These are phyloP conservation scores for Leccinum cinnamomeum DNA, from an alignment of 1,284 basidiomycete species.

Conservation along the genomic window DNA sequence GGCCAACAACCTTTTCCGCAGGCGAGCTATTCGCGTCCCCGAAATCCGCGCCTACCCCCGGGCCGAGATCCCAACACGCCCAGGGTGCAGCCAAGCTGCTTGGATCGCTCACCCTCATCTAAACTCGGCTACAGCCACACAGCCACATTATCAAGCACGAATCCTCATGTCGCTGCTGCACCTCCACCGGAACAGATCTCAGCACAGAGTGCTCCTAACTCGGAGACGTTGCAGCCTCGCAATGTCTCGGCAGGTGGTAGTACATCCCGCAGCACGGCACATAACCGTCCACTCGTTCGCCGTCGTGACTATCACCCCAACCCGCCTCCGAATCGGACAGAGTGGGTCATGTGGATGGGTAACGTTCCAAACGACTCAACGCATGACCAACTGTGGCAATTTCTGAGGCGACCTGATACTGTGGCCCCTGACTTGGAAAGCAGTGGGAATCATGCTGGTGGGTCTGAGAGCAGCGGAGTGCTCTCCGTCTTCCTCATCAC, in stretches of 20 bases:
- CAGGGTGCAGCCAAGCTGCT: background rate
- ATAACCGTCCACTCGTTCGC: constrained; percentile 38
- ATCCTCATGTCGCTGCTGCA: background rate
- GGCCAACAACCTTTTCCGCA: constrained; percentile 42
- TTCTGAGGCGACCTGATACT: constrained; percentile 59
- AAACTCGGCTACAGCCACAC: background rate
- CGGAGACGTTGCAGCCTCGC: background rate
- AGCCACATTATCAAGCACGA: background rate
- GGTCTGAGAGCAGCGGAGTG: constrained; percentile 52
- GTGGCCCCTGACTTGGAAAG: constrained; percentile 10
- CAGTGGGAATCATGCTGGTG: background rate
- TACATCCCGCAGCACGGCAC: background rate
- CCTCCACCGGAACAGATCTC: constrained; percentile 6
- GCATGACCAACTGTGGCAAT: constrained; percentile 86
- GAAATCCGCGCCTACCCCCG: constrained; percentile 11
- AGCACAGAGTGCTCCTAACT: background rate
- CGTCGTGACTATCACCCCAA: constrained; percentile 56
- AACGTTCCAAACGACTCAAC: constrained; percentile 86
- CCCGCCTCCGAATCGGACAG: constrained; percentile 72
- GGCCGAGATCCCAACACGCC: constrained; percentile 11
- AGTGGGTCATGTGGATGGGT: constrained; percentile 96
- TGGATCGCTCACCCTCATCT: constrained; percentile 1
- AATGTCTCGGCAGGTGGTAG: background rate
- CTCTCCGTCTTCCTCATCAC: constrained; percentile 91
- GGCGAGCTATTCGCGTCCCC: constrained; percentile 32